Evolutionary conservation across 768 basidiomycete genomes (phyloP).

Genomic region (Mycena filopes): DNA sequence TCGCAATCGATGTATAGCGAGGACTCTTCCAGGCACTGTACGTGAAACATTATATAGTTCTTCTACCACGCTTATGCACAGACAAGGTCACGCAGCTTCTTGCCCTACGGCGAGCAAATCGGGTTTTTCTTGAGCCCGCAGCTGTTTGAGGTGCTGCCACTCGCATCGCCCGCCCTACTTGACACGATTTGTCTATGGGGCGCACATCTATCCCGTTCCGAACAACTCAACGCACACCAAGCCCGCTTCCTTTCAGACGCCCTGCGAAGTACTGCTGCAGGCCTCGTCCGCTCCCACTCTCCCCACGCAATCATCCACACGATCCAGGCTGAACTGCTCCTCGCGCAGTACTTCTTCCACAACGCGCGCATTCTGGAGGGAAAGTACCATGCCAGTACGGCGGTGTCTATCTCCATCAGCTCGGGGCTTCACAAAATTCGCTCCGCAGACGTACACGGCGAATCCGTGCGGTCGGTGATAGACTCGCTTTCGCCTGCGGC

Average conservation of each 20-base stretch:
- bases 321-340: slow-evolving; percentile 32
- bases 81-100: not conserved
- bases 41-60: not conserved
- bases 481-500: slow-evolving; percentile 6
- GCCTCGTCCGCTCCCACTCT: slow-evolving; percentile 10
- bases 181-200: slow-evolving; percentile 29
- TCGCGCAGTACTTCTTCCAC: slow-evolving; percentile 31
- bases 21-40: slow-evolving; percentile 11
- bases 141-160: slow-evolving; percentile 12
- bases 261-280: slow-evolving; percentile 6
- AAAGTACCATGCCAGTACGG: slow-evolving; percentile 27
- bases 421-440: slow-evolving; percentile 29
- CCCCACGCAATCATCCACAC: slow-evolving; percentile 22
- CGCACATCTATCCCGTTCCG: slow-evolving; percentile 23
- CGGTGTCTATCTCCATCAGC: slow-evolving; percentile 26
- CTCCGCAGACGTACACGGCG: slow-evolving; percentile 12
- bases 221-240: not conserved
- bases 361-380: slow-evolving; percentile 29
- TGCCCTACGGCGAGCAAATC: slow-evolving; percentile 2
- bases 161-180: slow-evolving; percentile 24
- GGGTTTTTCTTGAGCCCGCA: slow-evolving; percentile 28
- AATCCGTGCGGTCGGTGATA: not conserved
- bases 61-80: not conserved
- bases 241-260: slow-evolving; percentile 20
- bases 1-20: too few relatives aligned